These are phyloP conservation scores for Apium graveolens DNA, from an alignment of 129 eudicot species.

Conservation along the genomic window DNA sequence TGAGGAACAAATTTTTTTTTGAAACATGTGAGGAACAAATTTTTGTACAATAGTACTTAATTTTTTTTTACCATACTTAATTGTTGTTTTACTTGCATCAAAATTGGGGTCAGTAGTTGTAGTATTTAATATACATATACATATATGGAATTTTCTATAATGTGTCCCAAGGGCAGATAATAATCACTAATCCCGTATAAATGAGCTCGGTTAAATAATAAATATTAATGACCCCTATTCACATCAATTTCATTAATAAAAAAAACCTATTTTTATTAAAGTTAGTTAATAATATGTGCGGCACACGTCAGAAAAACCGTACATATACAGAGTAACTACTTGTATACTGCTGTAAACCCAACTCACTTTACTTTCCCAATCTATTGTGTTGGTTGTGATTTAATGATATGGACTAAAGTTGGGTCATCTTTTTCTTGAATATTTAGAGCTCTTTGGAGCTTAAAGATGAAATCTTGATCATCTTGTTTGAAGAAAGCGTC, in stretches of 20 bases:
- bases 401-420: not conserved
- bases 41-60: too few relatives aligned
- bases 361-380: not conserved
- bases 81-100: not conserved
- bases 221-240: too few relatives aligned
- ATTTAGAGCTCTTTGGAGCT: not conserved
- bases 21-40: too few relatives aligned
- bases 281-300: too few relatives aligned
- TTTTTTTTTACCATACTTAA: not conserved
- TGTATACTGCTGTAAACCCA: not conserved
- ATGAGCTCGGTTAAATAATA: too few relatives aligned
- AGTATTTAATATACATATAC: not conserved
- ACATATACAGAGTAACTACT: not conserved
- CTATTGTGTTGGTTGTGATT: not conserved
- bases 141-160: too few relatives aligned
- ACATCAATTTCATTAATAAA: too few relatives aligned
- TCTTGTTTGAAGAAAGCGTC: not conserved
- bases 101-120: not conserved
- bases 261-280: too few relatives aligned
- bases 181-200: too few relatives aligned
- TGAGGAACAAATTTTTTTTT: too few relatives aligned
- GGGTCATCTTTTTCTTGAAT: conserved; percentile 1
- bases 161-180: too few relatives aligned
- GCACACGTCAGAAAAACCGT: too few relatives aligned
- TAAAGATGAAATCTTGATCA: not conserved